Base-by-base conservation (phyloP, 2,329 filamentous ascomycete genomes). In the Ophiostoma pallidulum region DNA sequence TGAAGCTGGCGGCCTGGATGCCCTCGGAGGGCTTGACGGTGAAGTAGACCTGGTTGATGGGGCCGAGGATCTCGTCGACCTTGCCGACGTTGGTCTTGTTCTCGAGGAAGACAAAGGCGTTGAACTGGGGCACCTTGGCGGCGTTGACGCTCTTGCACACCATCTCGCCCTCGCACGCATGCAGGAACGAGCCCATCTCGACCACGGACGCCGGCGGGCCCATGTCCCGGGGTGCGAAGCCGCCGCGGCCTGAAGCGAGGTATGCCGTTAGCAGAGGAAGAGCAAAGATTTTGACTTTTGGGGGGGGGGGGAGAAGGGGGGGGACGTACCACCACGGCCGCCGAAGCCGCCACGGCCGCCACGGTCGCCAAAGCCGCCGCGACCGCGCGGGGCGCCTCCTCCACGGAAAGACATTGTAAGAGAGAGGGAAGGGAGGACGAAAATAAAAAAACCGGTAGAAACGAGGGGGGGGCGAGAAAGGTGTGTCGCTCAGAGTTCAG, bases 31-130 rank as follows among this genome's bases (percentile, higher is more conserved):
- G 90, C 73, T 97, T 97, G 68, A 98, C 85, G 61, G 91, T 97
- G 76, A 98, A 98, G 75, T 85, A 95, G 61, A 97, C 87, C 69
- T 96, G 85, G 76, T 95, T 97, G 69, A 98, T 86, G 54, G 92
- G 91, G 49, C 92, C 92, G 58, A 98, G 83, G 57, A 98, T 86
- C 72, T 98, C 92, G 71, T 98, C 92, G 64, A 98, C 86, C 72
- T 97, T 97, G 67, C 92, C 92, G 66, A 98, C 80, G 39, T 86
- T 91, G n/a, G 52, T 54, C 84, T 97, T 98, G 76, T 97, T 98
- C 77, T 97, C 91, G 61, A 97, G 84, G 73, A 92, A 98, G 67
- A 98, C 94, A 58, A 89, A 89, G 53, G 92, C 92, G 74, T 96
- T 97, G 83, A 98, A 98, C 74, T 94, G 94, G 53, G 92, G 92